These are phyloP conservation scores for Penicillium glabrum DNA, from an alignment of 2,329 filamentous ascomycete genomes.

Conservation along the genomic window DNA sequence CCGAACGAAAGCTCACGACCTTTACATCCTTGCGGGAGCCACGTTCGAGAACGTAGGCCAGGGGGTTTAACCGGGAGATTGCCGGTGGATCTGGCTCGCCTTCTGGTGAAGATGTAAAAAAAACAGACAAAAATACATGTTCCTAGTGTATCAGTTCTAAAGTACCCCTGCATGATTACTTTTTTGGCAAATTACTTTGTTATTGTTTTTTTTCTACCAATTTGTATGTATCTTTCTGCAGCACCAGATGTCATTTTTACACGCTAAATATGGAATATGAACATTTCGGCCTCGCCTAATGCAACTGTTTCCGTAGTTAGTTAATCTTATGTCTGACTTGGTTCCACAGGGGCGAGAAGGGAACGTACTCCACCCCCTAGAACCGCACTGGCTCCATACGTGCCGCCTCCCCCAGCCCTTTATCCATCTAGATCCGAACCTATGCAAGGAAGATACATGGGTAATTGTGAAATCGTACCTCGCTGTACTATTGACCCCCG, in stretches of 20 bases:
- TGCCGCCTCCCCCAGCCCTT: conserved; percentile 15
- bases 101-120: background rate
- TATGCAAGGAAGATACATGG: conserved; percentile 28
- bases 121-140: background rate
- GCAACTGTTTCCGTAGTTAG: background rate
- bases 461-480: conserved; percentile 17
- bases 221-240: background rate
- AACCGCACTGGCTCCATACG: conserved; percentile 6
- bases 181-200: background rate
- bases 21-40: conserved; percentile 17
- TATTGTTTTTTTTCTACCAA: background rate
- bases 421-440: conserved; percentile 22
- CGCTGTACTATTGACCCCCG: conserved; percentile 8
- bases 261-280: too few relatives aligned
- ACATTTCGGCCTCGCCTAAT: background rate
- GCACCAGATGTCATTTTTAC: too few relatives aligned
- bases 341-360: conserved; percentile 22
- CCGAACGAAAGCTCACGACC: conserved; percentile 4
- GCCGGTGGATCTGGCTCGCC: conserved; percentile 5
- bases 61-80: conserved; percentile 13
- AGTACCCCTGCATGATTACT: background rate
- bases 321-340: conserved; percentile 15
- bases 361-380: conserved; percentile 15
- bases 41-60: conserved; percentile 22
- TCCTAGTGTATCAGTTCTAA: background rate